Evolutionary conservation across 352 stramenopile genomes (phyloP).

Genomic region (Saprolegnia parasitica): DNA sequence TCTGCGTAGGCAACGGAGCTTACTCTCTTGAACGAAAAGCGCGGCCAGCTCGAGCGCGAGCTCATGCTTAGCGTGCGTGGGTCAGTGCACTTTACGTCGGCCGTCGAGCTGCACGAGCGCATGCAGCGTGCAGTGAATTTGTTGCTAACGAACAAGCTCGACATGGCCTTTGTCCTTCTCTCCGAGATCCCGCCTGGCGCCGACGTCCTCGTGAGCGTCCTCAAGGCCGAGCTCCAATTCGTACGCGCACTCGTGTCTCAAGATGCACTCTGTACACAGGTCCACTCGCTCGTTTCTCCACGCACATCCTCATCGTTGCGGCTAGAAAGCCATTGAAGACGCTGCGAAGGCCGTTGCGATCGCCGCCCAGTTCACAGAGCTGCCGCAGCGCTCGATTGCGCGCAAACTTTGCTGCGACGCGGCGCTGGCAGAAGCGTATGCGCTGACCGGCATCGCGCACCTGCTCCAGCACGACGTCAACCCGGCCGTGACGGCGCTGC

Average conservation of each 20-base stretch:
- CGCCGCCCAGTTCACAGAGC: not conserved
- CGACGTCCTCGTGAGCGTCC: constrained; percentile 3
- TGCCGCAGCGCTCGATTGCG: not conserved
- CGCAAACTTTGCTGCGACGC: not conserved
- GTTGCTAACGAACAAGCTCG: constrained; percentile 6
- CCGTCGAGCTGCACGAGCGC: not conserved
- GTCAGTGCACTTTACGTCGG: not conserved
- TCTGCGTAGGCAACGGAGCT: not conserved
- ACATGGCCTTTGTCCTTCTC: not conserved
- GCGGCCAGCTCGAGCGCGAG: not conserved
- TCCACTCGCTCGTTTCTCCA: not conserved
- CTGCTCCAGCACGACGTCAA: not conserved
- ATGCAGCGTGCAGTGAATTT: not conserved
- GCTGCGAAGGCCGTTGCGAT: not conserved
- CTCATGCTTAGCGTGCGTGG: not conserved
- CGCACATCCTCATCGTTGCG: not conserved
- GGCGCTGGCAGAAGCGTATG: constrained; percentile 8
- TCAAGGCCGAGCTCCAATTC: constrained; percentile 21
- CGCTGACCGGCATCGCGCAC: not conserved
- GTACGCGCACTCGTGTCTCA: constrained; percentile 2
- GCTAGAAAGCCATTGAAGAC: constrained; percentile 16
- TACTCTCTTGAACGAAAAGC: not conserved
- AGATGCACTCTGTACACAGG: not conserved
- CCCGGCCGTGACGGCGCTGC: not conserved
- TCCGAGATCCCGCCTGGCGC: not conserved